Percentiles rank a stretch among this genome's conserved stretches.
phyloP scores from a whole-genome alignment of 2,329 filamentous ascomycete species.

The Cladobotryum protrusum region DNA sequence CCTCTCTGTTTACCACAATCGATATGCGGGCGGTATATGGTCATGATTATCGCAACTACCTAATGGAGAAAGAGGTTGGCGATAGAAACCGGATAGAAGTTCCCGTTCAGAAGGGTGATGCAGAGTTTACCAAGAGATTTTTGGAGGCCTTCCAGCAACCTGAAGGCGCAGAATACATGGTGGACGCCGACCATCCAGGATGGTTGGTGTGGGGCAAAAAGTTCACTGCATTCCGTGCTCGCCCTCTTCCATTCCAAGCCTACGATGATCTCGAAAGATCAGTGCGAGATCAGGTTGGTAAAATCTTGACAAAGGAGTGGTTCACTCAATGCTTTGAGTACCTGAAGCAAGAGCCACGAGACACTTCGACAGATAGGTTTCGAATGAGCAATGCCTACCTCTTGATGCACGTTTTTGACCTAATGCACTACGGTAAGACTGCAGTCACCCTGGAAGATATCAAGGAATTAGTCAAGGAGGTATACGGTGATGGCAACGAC shows the following conservation, averaged over 20 bases:
- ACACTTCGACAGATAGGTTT: conserved; percentile 76
- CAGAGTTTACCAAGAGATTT: conserved; percentile 72
- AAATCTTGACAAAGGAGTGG: conserved; percentile 76
- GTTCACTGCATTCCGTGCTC: conserved; percentile 72
- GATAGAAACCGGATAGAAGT: conserved; percentile 72
- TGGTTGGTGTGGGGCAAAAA: conserved; percentile 94
- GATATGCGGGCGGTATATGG: conserved; percentile 80
- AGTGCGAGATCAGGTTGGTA: conserved; percentile 73
- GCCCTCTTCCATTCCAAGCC: conserved; percentile 57
- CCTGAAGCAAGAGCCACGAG: conserved; percentile 91
- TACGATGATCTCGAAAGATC: conserved; percentile 78
- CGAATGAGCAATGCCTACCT: conserved; percentile 82
- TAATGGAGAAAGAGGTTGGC: conserved; percentile 67
- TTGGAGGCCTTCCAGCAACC: conserved; percentile 71
- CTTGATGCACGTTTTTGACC: conserved; percentile 81
- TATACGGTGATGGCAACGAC: conserved; percentile 89
- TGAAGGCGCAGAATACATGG: conserved; percentile 66
- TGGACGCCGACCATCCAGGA: conserved; percentile 86
- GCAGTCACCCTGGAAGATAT: conserved; percentile 79
- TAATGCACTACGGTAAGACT: conserved; percentile 76
- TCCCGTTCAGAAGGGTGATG: conserved; percentile 65
- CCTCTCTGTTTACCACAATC: conserved; percentile 70
- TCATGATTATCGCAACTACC: conserved; percentile 81
- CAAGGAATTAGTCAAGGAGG: conserved; percentile 66
- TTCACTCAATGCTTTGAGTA: conserved; percentile 83